phyloP scores from a whole-genome alignment of 331 rosid species.

The Rosa hybrid region DNA sequence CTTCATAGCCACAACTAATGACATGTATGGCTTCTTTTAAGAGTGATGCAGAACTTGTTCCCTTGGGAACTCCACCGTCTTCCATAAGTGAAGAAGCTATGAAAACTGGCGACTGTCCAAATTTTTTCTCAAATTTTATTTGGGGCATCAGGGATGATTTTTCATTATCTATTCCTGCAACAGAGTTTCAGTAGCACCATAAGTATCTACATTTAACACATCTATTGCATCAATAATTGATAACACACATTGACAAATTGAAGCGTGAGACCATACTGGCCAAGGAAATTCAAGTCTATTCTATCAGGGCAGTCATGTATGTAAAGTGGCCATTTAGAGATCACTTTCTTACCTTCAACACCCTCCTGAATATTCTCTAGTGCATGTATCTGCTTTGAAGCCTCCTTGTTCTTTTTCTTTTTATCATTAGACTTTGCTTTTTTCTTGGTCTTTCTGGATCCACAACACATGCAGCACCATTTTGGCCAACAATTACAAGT shows the following conservation, averaged over 20 bases:
- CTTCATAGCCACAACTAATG: conserved; percentile 84
- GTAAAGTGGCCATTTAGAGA: neutral
- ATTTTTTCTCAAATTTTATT: conserved; percentile 65
- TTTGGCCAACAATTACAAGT: conserved; percentile 83
- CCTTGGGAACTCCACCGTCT: conserved; percentile 59
- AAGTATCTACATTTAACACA: conserved; percentile 1
- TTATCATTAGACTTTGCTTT: conserved; percentile 38
- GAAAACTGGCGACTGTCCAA: conserved; percentile 75
- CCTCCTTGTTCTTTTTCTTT: conserved; percentile 42
- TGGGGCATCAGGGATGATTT: conserved; percentile 51
- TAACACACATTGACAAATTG: neutral
- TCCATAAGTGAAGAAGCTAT: conserved; percentile 63
- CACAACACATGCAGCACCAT: conserved; percentile 63
- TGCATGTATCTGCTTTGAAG: conserved; percentile 47
- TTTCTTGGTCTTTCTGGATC: conserved; percentile 53
- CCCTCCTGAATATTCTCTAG: conserved; percentile 56
- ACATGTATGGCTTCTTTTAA: conserved; percentile 92
- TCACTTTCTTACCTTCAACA: conserved; percentile 40
- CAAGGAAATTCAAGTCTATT: neutral
- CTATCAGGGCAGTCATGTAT: neutral
- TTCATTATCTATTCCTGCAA: conserved; percentile 52
- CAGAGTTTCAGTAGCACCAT: neutral
- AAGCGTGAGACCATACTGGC: neutral
- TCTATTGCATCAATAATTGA: neutral
- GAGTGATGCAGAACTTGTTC: conserved; percentile 63